Percentiles rank a stretch among this genome's conserved stretches.
Conservation (phyloP, 441 rosid species). For the Lepidium campestre region DNA sequence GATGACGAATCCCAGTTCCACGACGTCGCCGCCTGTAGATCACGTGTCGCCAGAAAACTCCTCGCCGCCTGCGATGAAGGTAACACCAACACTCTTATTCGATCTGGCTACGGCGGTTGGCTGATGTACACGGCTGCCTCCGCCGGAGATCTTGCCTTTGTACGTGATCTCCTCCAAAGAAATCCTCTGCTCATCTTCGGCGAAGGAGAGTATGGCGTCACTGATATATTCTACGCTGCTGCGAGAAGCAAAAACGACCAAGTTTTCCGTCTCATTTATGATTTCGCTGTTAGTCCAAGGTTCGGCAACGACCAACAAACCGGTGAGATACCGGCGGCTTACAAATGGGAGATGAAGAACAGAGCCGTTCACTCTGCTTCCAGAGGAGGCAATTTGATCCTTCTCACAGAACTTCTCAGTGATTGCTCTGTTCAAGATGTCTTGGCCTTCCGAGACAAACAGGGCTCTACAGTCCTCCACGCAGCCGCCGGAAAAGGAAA, state of each 20-base stretch:
- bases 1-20: constrained; percentile 70
- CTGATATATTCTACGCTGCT: constrained; percentile 78
- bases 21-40: constrained; percentile 65
- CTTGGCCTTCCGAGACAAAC: constrained; percentile 60
- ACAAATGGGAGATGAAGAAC: constrained; percentile 71
- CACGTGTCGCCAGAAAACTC: constrained; percentile 62
- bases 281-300: constrained; percentile 65
- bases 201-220: constrained; percentile 87
- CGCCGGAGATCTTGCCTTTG: constrained; percentile 68
- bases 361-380: constrained; percentile 82
- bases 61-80: constrained; percentile 53
- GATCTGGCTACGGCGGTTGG: constrained; percentile 84
- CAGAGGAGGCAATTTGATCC: constrained; percentile 65
- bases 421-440: constrained; percentile 40
- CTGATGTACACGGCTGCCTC: constrained; percentile 83
- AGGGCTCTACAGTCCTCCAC: constrained; percentile 75
- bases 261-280: constrained; percentile 63
- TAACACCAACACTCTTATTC: constrained; percentile 52
- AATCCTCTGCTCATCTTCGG: constrained; percentile 81
- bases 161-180: constrained; percentile 52
- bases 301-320: constrained; percentile 50
- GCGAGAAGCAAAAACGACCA: constrained; percentile 60
- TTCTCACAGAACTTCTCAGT: constrained; percentile 51
- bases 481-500: constrained; percentile 83
- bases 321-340: constrained; percentile 55